Base-by-base conservation (phyloP, 257 asterid genomes). In the Petrea volubilis region DNA sequence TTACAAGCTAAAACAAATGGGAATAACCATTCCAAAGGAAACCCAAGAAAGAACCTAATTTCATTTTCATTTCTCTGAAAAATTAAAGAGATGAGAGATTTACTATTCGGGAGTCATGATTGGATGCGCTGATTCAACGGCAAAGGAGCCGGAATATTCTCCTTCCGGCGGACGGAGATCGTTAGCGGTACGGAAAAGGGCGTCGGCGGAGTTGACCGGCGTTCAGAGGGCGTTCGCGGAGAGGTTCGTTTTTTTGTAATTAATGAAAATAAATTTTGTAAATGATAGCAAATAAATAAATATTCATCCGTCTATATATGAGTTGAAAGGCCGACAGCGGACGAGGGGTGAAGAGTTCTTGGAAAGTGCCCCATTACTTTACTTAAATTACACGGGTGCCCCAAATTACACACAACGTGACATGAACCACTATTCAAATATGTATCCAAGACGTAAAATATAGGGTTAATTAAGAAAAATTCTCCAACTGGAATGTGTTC, bases 51-150 rank as follows among this genome's bases (percentile, higher is more conserved):
- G 9, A 18, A 10, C 2, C 21, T 9, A 3, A 6, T 20, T 29
- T 9, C 3, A 3, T 20, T 24, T 49, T 18, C 53, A 18, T 17
- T 20, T 17, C 28, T 15, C 31, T 44, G 18, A 59, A 33, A n/a
- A 43, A 7, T 24, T 17, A 65, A 41, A 41, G 41, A 17, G 63
- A 58, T 0, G 72, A 68, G 74, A 59, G 59, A 73, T 46, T 69
- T 69, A 80, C 85, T 80, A 80, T 80, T 80, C 82, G 58, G 85
- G 81, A 51, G 67, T 70, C 85, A 80, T 80, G 74, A 69, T 64
- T 46, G 68, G 64, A 43, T 44, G 62, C 15, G 20, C 20, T 33
- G 74, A 57, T 71, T 21, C 33, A 41, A 56, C 61, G 49, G 49
- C 25, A 67, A 7, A 5, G 40, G 24, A 60, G 71, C 51, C 60